Percentiles rank a stretch among this genome's conserved stretches.
Evolutionary conservation across 129 eudicot genomes (phyloP).

Genomic region (Scalesia atractyloides): DNA sequence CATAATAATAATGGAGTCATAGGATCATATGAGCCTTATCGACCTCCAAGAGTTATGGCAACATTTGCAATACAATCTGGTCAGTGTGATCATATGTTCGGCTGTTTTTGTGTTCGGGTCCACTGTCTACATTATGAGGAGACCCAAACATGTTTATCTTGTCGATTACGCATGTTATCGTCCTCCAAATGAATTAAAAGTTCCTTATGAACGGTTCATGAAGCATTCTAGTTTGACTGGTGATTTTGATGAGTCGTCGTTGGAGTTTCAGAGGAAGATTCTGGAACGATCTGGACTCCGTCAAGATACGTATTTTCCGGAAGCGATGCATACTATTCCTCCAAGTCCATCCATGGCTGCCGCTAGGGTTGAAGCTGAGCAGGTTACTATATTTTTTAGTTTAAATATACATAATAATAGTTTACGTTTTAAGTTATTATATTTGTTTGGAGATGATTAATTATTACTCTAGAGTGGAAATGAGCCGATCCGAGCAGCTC

Average conservation of each 20-base stretch:
- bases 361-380: slow-evolving; percentile 66
- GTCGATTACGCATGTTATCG: slow-evolving; percentile 64
- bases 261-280: slow-evolving; percentile 58
- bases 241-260: slow-evolving; percentile 50
- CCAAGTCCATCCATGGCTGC: slow-evolving; percentile 68
- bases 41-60: slow-evolving; percentile 51
- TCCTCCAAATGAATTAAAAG: slow-evolving; percentile 37
- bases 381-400: too few relatives aligned
- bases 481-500: too few relatives aligned
- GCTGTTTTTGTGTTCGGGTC: slow-evolving; percentile 50
- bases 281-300: slow-evolving; percentile 54
- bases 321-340: slow-evolving; percentile 65
- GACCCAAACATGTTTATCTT: slow-evolving; percentile 52
- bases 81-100: slow-evolving; percentile 39
- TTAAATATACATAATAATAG: too few relatives aligned
- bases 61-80: slow-evolving; percentile 58
- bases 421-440: too few relatives aligned
- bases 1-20: slow-evolving; percentile 36
- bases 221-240: slow-evolving; percentile 48
- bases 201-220: slow-evolving; percentile 39
- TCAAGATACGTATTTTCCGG: slow-evolving; percentile 66
- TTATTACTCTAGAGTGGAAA: too few relatives aligned
- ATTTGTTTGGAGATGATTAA: too few relatives aligned
- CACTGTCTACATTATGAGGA: slow-evolving; percentile 52
- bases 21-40: slow-evolving; percentile 47